Percentiles rank a stretch among this genome's conserved stretches.
Conservation (phyloP, 2,329 filamentous ascomycete genomes). For the Penicillium oxalicum region DNA sequence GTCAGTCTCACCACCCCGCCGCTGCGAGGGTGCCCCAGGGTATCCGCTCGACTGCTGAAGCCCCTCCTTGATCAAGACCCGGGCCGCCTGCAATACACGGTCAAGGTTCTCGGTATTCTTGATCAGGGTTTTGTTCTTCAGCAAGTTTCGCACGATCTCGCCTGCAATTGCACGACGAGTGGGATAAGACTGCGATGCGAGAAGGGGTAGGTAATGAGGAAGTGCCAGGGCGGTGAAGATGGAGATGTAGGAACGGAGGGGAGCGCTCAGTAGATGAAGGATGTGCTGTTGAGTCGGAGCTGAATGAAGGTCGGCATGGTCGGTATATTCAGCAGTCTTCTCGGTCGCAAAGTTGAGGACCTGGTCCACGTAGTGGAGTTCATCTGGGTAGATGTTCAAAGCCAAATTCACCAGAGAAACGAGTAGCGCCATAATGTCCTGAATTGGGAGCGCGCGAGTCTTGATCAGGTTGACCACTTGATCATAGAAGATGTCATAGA, state of each 20-base stretch:
- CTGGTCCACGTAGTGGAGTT: conserved; percentile 91
- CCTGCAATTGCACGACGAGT: conserved; percentile 86
- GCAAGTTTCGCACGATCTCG: conserved; percentile 75
- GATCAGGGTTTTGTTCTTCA: conserved; percentile 75
- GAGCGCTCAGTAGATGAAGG: conserved; percentile 81
- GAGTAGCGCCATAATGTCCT: conserved; percentile 87
- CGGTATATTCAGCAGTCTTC: conserved; percentile 82
- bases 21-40: conserved; percentile 66
- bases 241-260: conserved; percentile 81
- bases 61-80: conserved; percentile 89
- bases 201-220: conserved; percentile 83
- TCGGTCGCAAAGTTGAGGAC: conserved; percentile 80
- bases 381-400: conserved; percentile 89
- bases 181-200: conserved; percentile 86
- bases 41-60: conserved; percentile 79
- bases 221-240: conserved; percentile 94
- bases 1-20: conserved; percentile 78
- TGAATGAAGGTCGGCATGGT: conserved; percentile 92
- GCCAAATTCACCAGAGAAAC: conserved; percentile 93
- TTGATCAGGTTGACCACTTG: conserved; percentile 92
- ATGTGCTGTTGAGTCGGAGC: conserved; percentile 81
- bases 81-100: conserved; percentile 79
- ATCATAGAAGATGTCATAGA: conserved; percentile 96
- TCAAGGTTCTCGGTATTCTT: conserved; percentile 73
- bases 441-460: conserved; percentile 82